Base-by-base conservation (phyloP, 768 basidiomycete species). In the Cytidiella melzeri region DNA sequence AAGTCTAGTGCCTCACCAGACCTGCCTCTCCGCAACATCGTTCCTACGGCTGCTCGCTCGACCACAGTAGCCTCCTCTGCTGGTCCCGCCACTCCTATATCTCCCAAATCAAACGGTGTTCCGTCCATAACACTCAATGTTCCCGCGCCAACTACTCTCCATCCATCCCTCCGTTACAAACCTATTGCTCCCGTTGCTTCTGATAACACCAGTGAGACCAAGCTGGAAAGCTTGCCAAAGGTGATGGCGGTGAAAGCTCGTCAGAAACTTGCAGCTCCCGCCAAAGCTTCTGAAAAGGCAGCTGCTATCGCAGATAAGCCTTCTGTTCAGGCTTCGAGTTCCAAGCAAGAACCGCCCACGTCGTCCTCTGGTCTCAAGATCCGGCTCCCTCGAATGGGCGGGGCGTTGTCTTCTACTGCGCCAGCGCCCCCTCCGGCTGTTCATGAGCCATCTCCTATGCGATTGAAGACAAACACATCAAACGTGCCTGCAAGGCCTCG, bases 321-420 rank as follows among this genome's bases (percentile, higher is more conserved):
- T n/a, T 34, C 30, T 34, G 30, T 34, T 7, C 30, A 24, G 15
- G 45, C 27, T 4, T 28, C 23, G 12, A 5, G 5, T 3, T 30
- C 11, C 5, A 48, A 48, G 46, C 20, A 4, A 12, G 47, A 41
- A 10, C 6, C 37, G 3, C n/a, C 30, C 20, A 39, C 47, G 6
- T 26, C 47, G 5, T 44, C 42, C 2, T 21, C 47, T 15, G 52
- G 52, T 7, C 43, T 53, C 28, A 53, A 53, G 44, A 53, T 53
- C 23, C 52, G 52, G 11, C 38, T 53, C 7, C 52, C 52, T 24
- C 52, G 47, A 13, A 43, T 45, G 42, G 51, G 30, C 30, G 30
- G 53, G 27, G 45, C 50, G 2, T 19, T 43, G 19, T 23, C n/a
- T 19, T 53, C 54, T 2, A 54, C 59, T 0, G 28, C 60, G 21